Conservation (phyloP, 2,329 filamentous ascomycete species). For the Aspergillus ochraceoroseus region DNA sequence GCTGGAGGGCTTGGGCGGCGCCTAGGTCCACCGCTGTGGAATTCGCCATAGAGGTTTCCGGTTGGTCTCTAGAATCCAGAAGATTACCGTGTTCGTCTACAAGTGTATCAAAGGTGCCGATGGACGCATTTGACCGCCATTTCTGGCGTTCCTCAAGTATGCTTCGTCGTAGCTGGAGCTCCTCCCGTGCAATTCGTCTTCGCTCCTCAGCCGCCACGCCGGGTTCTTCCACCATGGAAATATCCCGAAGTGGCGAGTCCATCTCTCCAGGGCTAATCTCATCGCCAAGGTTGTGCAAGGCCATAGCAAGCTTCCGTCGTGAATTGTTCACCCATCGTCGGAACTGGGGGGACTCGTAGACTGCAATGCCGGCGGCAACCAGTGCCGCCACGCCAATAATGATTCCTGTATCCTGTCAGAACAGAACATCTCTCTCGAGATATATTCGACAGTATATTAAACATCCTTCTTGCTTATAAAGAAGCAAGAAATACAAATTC, state of each 20-base stretch:
- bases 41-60: conserved; percentile 23
- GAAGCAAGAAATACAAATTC: conserved; percentile 9
- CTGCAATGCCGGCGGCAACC: conserved; percentile 58
- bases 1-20: conserved; percentile 25
- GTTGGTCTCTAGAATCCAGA: conserved; percentile 17
- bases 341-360: conserved; percentile 61
- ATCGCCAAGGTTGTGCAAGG: conserved; percentile 56
- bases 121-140: conserved; percentile 22
- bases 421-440: background rate
- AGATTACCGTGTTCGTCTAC: conserved; percentile 44
- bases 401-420: conserved; percentile 47
- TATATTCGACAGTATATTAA: background rate
- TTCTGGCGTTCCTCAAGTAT: conserved; percentile 39
- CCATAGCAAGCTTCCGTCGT: conserved; percentile 57
- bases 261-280: conserved; percentile 51
- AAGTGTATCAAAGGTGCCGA: conserved; percentile 42
- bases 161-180: conserved; percentile 43
- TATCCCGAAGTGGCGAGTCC: conserved; percentile 33
- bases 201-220: conserved; percentile 44
- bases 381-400: conserved; percentile 59
- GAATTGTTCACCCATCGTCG: conserved; percentile 59
- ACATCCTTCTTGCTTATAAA: background rate
- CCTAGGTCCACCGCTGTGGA: conserved; percentile 39
- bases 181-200: conserved; percentile 42
- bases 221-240: conserved; percentile 47